These are phyloP conservation scores for Neurospora africana DNA, from an alignment of 495 filamentous ascomycete species.

Conservation along the genomic window DNA sequence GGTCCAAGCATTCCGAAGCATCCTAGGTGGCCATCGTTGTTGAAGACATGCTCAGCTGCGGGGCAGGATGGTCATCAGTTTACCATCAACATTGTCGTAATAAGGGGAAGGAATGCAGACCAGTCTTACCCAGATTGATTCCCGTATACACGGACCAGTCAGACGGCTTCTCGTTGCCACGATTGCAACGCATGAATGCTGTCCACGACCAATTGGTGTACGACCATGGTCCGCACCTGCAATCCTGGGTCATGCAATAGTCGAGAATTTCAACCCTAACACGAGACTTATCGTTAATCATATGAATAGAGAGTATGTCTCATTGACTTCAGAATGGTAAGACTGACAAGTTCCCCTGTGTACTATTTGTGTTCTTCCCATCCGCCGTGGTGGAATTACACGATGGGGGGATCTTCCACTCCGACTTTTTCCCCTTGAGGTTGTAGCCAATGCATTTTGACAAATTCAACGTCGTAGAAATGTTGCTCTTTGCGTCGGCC, in stretches of 20 bases:
- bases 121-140: background rate
- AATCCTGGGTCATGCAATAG: background rate
- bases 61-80: background rate
- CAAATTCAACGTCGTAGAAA: background rate
- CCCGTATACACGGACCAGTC: background rate
- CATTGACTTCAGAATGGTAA: background rate
- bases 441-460: background rate
- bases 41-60: background rate
- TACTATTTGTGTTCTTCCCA: background rate
- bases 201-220: background rate
- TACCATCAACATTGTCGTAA: background rate
- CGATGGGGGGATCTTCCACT: background rate
- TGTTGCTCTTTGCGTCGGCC: background rate
- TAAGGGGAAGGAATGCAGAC: too few relatives aligned
- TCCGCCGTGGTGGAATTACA: background rate
- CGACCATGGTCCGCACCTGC: background rate
- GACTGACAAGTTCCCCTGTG: background rate
- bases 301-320: background rate
- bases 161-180: background rate
- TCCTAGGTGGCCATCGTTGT: background rate
- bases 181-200: background rate
- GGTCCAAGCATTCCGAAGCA: background rate
- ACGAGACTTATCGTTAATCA: background rate
- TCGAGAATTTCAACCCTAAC: background rate
- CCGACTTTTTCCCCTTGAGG: background rate